Evolutionary conservation across 129 eudicot genomes (phyloP).

Genomic region (Pulicaria dysenterica): DNA sequence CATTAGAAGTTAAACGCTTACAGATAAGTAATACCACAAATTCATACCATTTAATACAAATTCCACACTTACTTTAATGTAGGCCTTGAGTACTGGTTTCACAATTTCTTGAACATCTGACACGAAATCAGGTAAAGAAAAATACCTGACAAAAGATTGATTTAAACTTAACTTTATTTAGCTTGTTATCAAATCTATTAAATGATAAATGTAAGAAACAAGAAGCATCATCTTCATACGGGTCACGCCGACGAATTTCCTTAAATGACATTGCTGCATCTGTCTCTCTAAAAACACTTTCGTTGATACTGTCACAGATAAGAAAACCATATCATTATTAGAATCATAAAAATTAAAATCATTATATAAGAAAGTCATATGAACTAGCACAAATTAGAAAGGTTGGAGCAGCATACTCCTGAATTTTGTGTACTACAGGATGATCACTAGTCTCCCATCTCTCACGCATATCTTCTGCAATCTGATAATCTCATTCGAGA

Average conservation of each 20-base stretch:
- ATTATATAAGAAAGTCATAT: not conserved
- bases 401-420: constrained; percentile 59
- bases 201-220: not conserved
- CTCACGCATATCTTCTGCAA: constrained; percentile 92
- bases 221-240: constrained; percentile 50
- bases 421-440: constrained; percentile 91
- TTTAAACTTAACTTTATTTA: constrained; percentile 15
- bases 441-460: constrained; percentile 93
- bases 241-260: constrained; percentile 96
- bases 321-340: not conserved
- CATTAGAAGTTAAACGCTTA: too few relatives aligned
- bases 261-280: constrained; percentile 80
- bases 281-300: constrained; percentile 83
- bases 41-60: constrained; percentile 15
- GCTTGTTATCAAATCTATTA: not conserved
- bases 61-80: constrained; percentile 62
- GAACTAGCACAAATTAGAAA: not conserved
- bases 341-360: constrained; percentile 1
- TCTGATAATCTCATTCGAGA: constrained; percentile 45
- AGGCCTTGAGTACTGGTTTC: constrained; percentile 80
- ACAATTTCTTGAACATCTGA: constrained; percentile 88
- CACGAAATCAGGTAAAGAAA: constrained; percentile 86
- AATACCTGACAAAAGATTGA: constrained; percentile 47
- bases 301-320: constrained; percentile 57
- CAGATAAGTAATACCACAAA: not conserved